Evolutionary conservation across 1,284 basidiomycete species (phyloP), one percentile per base, ranked within the genome.

Genomic region (Rhodotorula sp.): DNA sequence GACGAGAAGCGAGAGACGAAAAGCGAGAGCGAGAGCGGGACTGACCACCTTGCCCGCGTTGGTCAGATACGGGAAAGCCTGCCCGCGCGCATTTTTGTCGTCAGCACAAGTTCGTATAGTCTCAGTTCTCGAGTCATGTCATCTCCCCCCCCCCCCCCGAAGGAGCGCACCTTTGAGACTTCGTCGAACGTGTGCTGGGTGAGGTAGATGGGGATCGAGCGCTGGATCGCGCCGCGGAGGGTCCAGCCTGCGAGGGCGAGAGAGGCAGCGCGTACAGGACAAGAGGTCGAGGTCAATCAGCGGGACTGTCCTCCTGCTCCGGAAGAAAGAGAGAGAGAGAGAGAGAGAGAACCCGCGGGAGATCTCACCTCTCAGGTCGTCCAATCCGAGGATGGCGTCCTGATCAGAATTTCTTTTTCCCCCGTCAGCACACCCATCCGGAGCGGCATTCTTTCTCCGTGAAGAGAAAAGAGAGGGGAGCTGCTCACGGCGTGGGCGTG

Each of bases 21-120:
- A 29, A 29, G 29, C 29, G 16, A 46, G 56, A 12, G 26, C 39
- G 21, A 26, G 6, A 14, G 58, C 15, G 29, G 48, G 51, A 29
- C 74, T 52, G 10, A 62, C 91, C 90, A 89, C 89, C 76, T 86
- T 88, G 75, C 90, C 88, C 78, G 87, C 89, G 18, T 87, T 83
- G 26, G 91, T 87, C 23, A 92, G 84, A 80, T 92, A 92, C 31
- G 91, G 91, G 80, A 91, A 92, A 0, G 89, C 84, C 74, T 78
- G 65, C 12, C 29, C 26, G 16, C 1, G 10, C 3, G 47, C 43
- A 21, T 20, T 8, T 10, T 20, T 29, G 2, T 29, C 29, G 29
- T 29, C 29, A 29, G 29, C 29, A 29, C 29, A 29, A 29, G 29
- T 29, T 29, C 29, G 3, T 3, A 29, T 29, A 29, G 21, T 26